Percentiles rank a stretch among this genome's conserved stretches.
Evolutionary conservation across 306 rosid genomes (phyloP).

Genomic region (Cucumis hystrix): DNA sequence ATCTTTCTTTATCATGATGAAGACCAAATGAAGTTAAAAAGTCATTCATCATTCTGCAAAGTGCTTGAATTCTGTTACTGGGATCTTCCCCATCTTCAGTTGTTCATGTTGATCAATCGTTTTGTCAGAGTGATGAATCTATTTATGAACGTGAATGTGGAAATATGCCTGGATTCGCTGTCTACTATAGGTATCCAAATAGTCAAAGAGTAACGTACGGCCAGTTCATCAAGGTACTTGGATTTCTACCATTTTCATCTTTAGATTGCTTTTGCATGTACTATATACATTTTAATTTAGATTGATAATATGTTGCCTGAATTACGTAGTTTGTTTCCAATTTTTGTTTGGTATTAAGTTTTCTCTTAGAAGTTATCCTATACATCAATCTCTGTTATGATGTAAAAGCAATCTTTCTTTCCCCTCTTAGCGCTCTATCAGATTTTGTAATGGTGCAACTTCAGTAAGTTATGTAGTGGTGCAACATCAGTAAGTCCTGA

Average conservation of each 20-base stretch:
- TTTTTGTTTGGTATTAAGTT: not conserved
- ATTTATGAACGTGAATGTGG: conserved; percentile 95
- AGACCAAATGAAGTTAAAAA: not conserved
- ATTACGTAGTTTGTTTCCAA: not conserved
- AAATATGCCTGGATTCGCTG: conserved; percentile 99
- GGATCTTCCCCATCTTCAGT: not conserved
- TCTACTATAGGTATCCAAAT: conserved; percentile 87
- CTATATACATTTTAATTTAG: not conserved
- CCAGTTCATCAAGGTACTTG: conserved; percentile 86
- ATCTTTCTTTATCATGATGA: not conserved
- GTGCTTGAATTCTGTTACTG: conserved; percentile 6
- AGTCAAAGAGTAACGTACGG: conserved; percentile 86
- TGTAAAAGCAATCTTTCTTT: not conserved
- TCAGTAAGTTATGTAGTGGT: not conserved
- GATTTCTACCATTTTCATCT: conserved; percentile 1
- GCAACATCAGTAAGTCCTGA: not conserved
- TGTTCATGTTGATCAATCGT: not conserved
- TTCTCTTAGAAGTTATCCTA: not conserved
- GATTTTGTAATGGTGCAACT: not conserved
- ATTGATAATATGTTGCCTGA: not conserved
- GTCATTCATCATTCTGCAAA: not conserved
- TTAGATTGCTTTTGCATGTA: not conserved
- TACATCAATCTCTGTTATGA: not conserved
- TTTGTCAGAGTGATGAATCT: conserved; percentile 85
- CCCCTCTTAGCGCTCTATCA: not conserved